Conservation (phyloP, 1,284 basidiomycete genomes). For the Ustilago esculenta region DNA sequence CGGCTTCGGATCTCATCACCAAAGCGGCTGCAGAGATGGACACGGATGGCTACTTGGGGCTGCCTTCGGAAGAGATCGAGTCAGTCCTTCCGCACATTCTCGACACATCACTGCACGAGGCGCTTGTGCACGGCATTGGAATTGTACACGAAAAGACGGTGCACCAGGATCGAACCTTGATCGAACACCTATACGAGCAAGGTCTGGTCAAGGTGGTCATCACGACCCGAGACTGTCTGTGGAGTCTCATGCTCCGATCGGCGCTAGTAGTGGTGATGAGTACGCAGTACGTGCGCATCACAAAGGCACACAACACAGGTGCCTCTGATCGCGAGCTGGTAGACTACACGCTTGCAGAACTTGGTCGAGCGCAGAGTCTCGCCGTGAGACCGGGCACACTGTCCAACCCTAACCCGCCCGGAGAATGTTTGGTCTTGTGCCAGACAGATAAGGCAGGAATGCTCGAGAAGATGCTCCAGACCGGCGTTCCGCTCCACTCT, state of each 20-base stretch:
- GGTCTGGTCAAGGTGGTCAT: slow-evolving; percentile 85
- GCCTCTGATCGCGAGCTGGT: slow-evolving; percentile 74
- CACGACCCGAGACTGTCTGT: slow-evolving; percentile 82
- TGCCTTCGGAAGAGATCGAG: slow-evolving; percentile 74
- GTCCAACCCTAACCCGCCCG: slow-evolving; percentile 42
- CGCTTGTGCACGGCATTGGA: slow-evolving; percentile 87
- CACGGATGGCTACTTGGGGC: slow-evolving; percentile 75
- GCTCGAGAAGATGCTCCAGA: slow-evolving; percentile 81
- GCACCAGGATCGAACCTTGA: slow-evolving; percentile 77
- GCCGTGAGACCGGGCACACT: slow-evolving; percentile 74
- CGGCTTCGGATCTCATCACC: slow-evolving; percentile 86
- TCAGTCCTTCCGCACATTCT: slow-evolving; percentile 74
- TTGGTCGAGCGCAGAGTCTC: slow-evolving; percentile 89
- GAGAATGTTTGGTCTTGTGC: slow-evolving; percentile 77
- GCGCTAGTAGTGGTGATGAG: slow-evolving; percentile 87
- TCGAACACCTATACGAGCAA: slow-evolving; percentile 83
- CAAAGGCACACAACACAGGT: slow-evolving; percentile 23
- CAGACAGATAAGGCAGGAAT: slow-evolving; percentile 84
- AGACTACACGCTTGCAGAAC: slow-evolving; percentile 82
- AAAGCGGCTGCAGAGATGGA: slow-evolving; percentile 81
- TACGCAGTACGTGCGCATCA: slow-evolving; percentile 80
- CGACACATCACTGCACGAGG: slow-evolving; percentile 77
- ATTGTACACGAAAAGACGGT: slow-evolving; percentile 82
- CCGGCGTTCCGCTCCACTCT: slow-evolving; percentile 90
- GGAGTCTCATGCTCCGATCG: slow-evolving; percentile 84